Evolutionary conservation across 495 filamentous ascomycete genomes (phyloP), one percentile per base, ranked within the genome.

Genomic region (Cladorrhinum samala): DNA sequence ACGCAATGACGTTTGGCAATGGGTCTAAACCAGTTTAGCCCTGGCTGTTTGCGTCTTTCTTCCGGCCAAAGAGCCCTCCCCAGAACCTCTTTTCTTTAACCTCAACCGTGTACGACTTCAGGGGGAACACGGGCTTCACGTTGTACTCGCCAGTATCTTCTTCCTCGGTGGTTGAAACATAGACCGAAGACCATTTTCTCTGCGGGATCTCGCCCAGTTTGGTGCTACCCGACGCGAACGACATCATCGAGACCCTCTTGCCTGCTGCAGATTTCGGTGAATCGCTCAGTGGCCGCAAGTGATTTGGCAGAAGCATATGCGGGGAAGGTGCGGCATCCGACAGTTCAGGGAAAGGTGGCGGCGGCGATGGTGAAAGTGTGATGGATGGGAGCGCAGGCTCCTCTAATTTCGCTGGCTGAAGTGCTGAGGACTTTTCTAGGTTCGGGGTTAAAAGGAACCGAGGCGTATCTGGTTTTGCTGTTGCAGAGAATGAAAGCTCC

Each of bases 191-290:
- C 59, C 59, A 59, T 44, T 57, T 68, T 17, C 60, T 53, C 19
- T 65, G 57, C 0, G 67, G 61, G 1, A 71, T 66, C 37, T 71
- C 68, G 2, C 68, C 68, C 8, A 71, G 63, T 47, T 64, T 67
- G 17, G 68, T 71, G 59, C 67, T 71, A 33, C 60, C 63, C 1
- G 61, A 59, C 0, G 67, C 49, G 40, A 67, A 61, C 2, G 68
- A 66, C 45, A 61, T 52, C 5, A 66, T 46, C 8, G 68, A 71
- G 7, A 64, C 46, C 21, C 68, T 42, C 19, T 63, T 65, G 11
- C 48, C 41, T n/a, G 16, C 40, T 11, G 48, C 43, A 6, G 59
- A 8, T 16, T 49, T 27, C 5, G 53, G 50, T 7, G 20, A 53
- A 18, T 27, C 36, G 20, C 27, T 49, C 18, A 36, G 33, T 8